These are phyloP conservation scores for Trypanosoma vivax DNA, from an alignment of 208 protist genomes.

Conservation along the genomic window DNA sequence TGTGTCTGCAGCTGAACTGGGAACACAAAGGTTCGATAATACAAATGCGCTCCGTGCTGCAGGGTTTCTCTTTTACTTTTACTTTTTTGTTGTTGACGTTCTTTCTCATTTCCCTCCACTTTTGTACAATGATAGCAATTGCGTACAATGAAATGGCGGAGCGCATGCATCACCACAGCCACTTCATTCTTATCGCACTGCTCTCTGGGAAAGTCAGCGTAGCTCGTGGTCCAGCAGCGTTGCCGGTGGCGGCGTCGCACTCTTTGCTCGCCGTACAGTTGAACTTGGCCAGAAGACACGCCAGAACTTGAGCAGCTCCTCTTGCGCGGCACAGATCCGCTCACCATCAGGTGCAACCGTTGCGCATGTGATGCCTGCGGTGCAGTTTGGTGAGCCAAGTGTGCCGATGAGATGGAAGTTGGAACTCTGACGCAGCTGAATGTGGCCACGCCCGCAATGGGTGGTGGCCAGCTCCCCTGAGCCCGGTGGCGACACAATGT, in stretches of 20 bases:
- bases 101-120: too few species aligned
- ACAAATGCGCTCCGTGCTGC: too few species aligned
- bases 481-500: constrained; percentile 35
- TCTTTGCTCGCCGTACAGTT: constrained; percentile 6
- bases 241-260: constrained; percentile 18
- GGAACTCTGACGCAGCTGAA: constrained; percentile 60
- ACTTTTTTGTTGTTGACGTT: too few species aligned
- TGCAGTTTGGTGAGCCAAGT: constrained; percentile 48
- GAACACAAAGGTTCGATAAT: too few species aligned
- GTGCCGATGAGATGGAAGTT: constrained; percentile 57
- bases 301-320: constrained; percentile 86
- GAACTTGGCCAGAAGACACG: constrained; percentile 35
- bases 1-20: too few species aligned
- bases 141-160: too few species aligned
- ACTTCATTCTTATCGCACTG: too few species aligned
- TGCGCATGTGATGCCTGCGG: constrained; percentile 42
- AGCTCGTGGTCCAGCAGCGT: constrained; percentile 29
- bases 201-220: too few species aligned
- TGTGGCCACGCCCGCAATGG: constrained; percentile 52
- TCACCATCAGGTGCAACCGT: constrained; percentile 61
- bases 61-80: too few species aligned
- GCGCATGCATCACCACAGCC: too few species aligned
- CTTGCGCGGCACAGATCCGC: constrained; percentile 69
- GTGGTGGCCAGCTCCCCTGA: constrained; percentile 49
- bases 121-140: too few species aligned